A percentile compares a stretch with the other conserved stretches of the same genome.
These are phyloP conservation scores for Mucor indicus DNA, from an alignment of 371 early-diverging fungal species.

Conservation along the genomic window DNA sequence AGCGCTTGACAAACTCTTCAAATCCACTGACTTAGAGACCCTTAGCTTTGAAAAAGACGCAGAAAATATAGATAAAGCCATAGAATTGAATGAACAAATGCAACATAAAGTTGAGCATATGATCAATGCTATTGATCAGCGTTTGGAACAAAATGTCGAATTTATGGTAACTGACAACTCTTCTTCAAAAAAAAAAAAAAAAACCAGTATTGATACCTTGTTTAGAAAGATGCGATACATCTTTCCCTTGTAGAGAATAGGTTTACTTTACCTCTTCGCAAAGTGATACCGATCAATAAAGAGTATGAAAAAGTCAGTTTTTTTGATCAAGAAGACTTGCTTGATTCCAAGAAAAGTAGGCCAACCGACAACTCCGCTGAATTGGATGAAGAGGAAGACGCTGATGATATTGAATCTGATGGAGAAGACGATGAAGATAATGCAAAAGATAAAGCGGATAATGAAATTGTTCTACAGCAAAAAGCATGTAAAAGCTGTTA, in stretches of 20 bases:
- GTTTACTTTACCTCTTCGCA: not conserved
- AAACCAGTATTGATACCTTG: not conserved
- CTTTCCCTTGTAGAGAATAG: constrained; percentile 1
- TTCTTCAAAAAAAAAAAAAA: not conserved
- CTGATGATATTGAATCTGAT: not conserved
- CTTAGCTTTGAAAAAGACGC: not conserved
- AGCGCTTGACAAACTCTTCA: too few species aligned
- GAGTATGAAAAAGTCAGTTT: constrained; percentile 3
- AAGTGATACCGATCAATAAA: constrained; percentile 5
- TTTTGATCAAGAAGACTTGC: constrained; percentile 6
- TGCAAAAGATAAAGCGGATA: not conserved
- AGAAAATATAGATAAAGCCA: constrained; percentile 11
- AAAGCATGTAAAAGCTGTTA: constrained; percentile 7
- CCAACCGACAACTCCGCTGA: not conserved
- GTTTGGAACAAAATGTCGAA: constrained; percentile 8
- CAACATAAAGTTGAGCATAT: constrained; percentile 11
- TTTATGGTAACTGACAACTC: constrained; percentile 9
- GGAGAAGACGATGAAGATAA: not conserved
- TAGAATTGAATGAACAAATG: constrained; percentile 20
- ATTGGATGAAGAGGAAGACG: not conserved
- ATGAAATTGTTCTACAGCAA: not conserved
- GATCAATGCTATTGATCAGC: constrained; percentile 13
- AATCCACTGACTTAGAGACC: too few species aligned
- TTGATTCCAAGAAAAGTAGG: not conserved
- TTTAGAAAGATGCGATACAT: not conserved